These are phyloP conservation scores for Begonia masoniana DNA, from an alignment of 306 rosid species.

Conservation along the genomic window DNA sequence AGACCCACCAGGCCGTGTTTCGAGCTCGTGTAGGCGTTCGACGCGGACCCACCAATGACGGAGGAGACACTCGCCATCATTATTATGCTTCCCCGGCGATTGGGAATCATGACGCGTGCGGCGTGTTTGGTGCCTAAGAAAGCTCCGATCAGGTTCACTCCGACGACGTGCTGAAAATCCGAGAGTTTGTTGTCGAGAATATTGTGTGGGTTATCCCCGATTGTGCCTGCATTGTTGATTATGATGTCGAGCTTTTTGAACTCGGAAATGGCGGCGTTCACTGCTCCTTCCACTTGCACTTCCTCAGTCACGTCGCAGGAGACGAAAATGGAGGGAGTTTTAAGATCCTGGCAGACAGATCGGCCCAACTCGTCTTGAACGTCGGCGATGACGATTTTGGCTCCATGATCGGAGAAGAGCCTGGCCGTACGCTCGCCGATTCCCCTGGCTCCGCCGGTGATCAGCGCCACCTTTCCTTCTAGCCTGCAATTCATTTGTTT, in stretches of 20 bases:
- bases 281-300: slow-evolving; percentile 36
- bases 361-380: slow-evolving; percentile 59
- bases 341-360: slow-evolving; percentile 21
- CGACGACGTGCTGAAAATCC: slow-evolving; percentile 57
- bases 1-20: slow-evolving; percentile 65
- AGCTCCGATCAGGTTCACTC: slow-evolving; percentile 47
- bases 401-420: slow-evolving; percentile 50
- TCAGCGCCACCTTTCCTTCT: slow-evolving; percentile 67
- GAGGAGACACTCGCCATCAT: slow-evolving; percentile 49
- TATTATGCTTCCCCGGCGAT: slow-evolving; percentile 37
- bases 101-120: slow-evolving; percentile 46
- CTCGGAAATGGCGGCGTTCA: slow-evolving; percentile 18
- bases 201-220: slow-evolving; percentile 23
- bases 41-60: slow-evolving; percentile 44
- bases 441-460: slow-evolving; percentile 89
- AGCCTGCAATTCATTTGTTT: slow-evolving; percentile 22
- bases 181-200: slow-evolving; percentile 42
- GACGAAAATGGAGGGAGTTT: slow-evolving; percentile 24
- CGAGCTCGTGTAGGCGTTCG: slow-evolving; percentile 57
- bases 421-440: slow-evolving; percentile 57
- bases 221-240: slow-evolving; percentile 76
- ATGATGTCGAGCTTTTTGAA: slow-evolving; percentile 65
- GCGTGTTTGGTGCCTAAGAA: slow-evolving; percentile 74
- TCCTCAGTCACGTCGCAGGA: slow-evolving; percentile 70
- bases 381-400: slow-evolving; percentile 55